Percentiles rank a stretch among this genome's conserved stretches.
These are phyloP conservation scores for Akanthomyces uredinophilus DNA, from an alignment of 2,329 filamentous ascomycete genomes.

Conservation along the genomic window DNA sequence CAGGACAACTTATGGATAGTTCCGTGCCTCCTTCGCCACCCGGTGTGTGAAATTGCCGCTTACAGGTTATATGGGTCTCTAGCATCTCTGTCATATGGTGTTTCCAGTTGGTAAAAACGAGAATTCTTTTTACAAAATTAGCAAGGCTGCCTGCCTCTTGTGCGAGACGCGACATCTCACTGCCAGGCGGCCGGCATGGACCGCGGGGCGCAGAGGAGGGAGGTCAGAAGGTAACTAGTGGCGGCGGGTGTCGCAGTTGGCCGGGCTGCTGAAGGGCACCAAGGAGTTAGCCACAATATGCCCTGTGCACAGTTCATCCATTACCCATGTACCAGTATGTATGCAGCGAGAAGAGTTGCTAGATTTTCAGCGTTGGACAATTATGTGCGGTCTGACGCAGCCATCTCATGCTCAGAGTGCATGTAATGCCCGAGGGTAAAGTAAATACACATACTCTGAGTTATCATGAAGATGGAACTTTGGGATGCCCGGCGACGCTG, in stretches of 20 bases:
- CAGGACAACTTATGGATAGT: background rate
- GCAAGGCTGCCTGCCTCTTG: background rate
- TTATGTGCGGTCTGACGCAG: background rate
- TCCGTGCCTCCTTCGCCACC: background rate
- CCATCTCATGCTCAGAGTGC: too few relatives aligned
- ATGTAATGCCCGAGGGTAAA: too few relatives aligned
- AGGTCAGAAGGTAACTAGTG: background rate
- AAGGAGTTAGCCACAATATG: background rate
- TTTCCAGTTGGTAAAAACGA: background rate
- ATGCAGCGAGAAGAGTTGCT: too few relatives aligned
- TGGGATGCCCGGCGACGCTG: background rate
- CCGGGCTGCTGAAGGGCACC: background rate
- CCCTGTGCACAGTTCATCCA: background rate
- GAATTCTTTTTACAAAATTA: background rate
- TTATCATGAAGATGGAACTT: too few relatives aligned
- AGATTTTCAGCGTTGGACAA: background rate
- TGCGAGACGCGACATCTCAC: background rate
- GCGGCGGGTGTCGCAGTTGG: slow-evolving; percentile 1
- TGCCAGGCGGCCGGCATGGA: background rate
- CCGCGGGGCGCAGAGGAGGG: background rate
- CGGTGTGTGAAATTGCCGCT: background rate
- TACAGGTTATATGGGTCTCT: background rate
- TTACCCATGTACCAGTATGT: background rate
- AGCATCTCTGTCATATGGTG: background rate
- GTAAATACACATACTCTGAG: too few relatives aligned